These are phyloP conservation scores for Dipodascopsis uninucleata DNA, from an alignment of 805 yeast species.

Conservation along the genomic window DNA sequence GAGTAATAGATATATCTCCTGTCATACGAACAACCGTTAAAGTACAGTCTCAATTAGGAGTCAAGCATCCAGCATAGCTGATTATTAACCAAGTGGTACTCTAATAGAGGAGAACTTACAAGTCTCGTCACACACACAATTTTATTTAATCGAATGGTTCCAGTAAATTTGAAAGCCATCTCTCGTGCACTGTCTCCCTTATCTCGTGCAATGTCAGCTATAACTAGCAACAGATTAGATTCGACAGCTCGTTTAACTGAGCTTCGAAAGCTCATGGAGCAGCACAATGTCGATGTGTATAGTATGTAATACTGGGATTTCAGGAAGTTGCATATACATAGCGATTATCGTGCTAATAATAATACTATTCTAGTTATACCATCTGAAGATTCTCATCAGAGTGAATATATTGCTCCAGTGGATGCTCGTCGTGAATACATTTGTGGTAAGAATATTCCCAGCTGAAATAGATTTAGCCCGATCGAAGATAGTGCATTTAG, in stretches of 20 bases:
- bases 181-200: neutral
- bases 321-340: neutral
- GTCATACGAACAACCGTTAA: no score
- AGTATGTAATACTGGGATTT: conserved; percentile 24
- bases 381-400: conserved; percentile 90
- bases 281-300: conserved; percentile 65
- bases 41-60: no score
- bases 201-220: conserved; percentile 9
- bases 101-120: neutral
- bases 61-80: neutral
- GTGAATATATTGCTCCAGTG: conserved; percentile 77
- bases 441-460: conserved; percentile 46
- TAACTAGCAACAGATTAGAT: conserved; percentile 14
- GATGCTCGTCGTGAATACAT: conserved; percentile 83
- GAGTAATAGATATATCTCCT: no score
- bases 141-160: neutral
- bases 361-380: conserved; percentile 46
- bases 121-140: neutral
- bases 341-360: neutral
- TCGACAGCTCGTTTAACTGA: conserved; percentile 47
- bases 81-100: neutral
- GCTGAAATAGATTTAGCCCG: neutral
- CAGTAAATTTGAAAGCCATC: neutral
- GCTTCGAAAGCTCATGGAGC: conserved; percentile 62
- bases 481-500: neutral